These are phyloP conservation scores for Datura wrightii DNA, from an alignment of 257 asterid species.

Conservation along the genomic window DNA sequence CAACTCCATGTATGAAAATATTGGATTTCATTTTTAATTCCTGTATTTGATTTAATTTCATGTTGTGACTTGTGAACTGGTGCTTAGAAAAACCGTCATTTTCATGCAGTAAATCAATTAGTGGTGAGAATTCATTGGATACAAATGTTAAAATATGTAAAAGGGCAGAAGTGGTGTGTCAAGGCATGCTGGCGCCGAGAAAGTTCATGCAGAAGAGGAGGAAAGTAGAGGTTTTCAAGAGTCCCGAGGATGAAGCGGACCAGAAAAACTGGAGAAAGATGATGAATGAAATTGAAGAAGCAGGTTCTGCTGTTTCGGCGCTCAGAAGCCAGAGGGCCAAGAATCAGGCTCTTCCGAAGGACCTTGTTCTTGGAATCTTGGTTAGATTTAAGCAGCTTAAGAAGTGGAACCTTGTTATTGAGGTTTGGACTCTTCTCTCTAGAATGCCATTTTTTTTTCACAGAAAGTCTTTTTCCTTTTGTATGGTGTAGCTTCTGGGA, in stretches of 20 bases:
- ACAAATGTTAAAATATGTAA: conserved; percentile 53
- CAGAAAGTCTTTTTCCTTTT: background rate
- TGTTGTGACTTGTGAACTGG: background rate
- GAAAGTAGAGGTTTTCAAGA: conserved; percentile 80
- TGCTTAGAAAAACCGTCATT: conserved; percentile 24
- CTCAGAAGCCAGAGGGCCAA: conserved; percentile 71
- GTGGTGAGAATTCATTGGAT: conserved; percentile 48
- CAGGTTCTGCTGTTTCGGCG: conserved; percentile 73
- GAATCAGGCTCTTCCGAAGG: conserved; percentile 75
- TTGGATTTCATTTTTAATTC: background rate
- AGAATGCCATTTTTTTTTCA: background rate
- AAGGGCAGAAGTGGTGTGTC: conserved; percentile 75
- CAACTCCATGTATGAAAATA: background rate
- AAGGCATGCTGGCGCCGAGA: conserved; percentile 89
- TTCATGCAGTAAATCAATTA: conserved; percentile 59
- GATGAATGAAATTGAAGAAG: conserved; percentile 89
- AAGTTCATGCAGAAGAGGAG: conserved; percentile 92
- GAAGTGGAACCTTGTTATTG: conserved; percentile 94
- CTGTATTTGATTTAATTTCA: background rate
- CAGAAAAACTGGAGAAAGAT: conserved; percentile 88
- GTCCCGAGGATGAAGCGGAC: conserved; percentile 75
- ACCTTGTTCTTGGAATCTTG: conserved; percentile 82
- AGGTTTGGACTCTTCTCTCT: conserved; percentile 54
- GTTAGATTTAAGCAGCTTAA: conserved; percentile 94
- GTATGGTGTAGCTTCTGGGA: background rate